Base-by-base conservation (phyloP, 2,329 filamentous ascomycete genomes). In the Nigrospora osmanthi region DNA sequence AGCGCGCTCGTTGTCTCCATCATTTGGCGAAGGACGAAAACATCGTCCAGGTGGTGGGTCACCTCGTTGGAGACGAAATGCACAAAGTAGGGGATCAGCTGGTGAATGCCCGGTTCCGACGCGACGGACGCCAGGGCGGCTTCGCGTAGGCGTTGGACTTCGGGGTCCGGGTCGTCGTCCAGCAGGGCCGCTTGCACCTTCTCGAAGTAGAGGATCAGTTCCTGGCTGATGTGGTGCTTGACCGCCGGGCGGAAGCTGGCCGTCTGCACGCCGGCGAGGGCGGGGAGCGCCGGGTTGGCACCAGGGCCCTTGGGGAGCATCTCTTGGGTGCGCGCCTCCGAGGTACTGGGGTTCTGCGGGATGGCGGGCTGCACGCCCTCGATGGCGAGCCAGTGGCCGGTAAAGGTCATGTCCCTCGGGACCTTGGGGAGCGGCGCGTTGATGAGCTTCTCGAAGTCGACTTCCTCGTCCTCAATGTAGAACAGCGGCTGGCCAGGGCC, bases 381-480 rank as follows among this genome's bases (percentile, higher is more conserved):
- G 40, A 98, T 89, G 17, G 93, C 90, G 49, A 97, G 82, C 91
- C 93, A 98, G 67, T 98, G 93, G 49, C 88, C 86, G 35, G 91
- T 97, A 60, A 96, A 91, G 49, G 83, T 88, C 57, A 93, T 85
- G 64, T 98, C 93, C 41, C 91, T 78, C 32, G 93, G 93, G 30
- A 98, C 90, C 65, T 94, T 96, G 23, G 93, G 93, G 53, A 98
- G 68, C 5, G 93, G 88, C 52, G 89, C 89, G 68, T 98, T 98
- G 63, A 98, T 96, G 54, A 98, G 73, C 72, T 97, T 97, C 71
- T 98, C 93, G 61, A 98, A 97, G 66, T 98, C 93, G 44, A 97
- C 85, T 71, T 98, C 93, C 61, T 98, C 93, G 62, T 98, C 93
- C 60, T 98, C 93, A 34, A 98, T 86, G 63, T 98, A 98, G 67